Percentiles rank a stretch among this genome's conserved stretches.
These are phyloP conservation scores for Fusarium nurragi DNA, from an alignment of 2,329 filamentous ascomycete genomes.

Conservation along the genomic window DNA sequence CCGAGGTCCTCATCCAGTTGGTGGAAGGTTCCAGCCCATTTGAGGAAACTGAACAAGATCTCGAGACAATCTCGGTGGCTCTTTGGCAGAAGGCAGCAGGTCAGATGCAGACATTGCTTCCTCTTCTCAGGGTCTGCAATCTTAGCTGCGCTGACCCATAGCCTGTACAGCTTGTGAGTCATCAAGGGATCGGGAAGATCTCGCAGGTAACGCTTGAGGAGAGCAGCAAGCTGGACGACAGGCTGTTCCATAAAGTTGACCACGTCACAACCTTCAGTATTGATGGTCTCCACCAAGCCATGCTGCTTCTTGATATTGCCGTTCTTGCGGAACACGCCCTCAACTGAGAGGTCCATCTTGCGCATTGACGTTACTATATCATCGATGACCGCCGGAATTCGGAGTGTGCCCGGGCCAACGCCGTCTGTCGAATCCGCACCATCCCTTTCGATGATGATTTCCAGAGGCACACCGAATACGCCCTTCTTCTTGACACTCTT, in stretches of 20 bases:
- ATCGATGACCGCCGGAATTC: conserved; percentile 93
- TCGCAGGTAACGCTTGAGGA: conserved; percentile 94
- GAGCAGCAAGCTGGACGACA: conserved; percentile 90
- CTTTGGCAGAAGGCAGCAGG: conserved; percentile 93
- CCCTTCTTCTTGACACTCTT: conserved; percentile 90
- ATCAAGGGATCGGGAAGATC: conserved; percentile 94
- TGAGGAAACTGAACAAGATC: conserved; percentile 93
- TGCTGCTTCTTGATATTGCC: conserved; percentile 96
- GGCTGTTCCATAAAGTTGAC: conserved; percentile 89
- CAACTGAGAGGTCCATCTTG: conserved; percentile 98
- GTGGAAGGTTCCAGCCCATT: conserved; percentile 97
- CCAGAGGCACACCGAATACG: conserved; percentile 89
- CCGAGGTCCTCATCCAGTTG: conserved; percentile 96
- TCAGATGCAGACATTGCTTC: conserved; percentile 85
- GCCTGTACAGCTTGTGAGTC: conserved; percentile 90
- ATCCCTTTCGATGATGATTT: conserved; percentile 89
- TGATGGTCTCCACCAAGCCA: conserved; percentile 85
- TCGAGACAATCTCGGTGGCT: conserved; percentile 93
- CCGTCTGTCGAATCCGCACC: conserved; percentile 98
- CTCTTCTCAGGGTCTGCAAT: conserved; percentile 83
- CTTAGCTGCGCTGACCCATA: conserved; percentile 92
- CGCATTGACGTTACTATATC: conserved; percentile 94
- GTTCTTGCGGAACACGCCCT: conserved; percentile 98
- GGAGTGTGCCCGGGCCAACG: conserved; percentile 88
- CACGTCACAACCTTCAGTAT: conserved; percentile 83